Conservation (phyloP, 257 asterid genomes). For the Nicotiana sylvestris region DNA sequence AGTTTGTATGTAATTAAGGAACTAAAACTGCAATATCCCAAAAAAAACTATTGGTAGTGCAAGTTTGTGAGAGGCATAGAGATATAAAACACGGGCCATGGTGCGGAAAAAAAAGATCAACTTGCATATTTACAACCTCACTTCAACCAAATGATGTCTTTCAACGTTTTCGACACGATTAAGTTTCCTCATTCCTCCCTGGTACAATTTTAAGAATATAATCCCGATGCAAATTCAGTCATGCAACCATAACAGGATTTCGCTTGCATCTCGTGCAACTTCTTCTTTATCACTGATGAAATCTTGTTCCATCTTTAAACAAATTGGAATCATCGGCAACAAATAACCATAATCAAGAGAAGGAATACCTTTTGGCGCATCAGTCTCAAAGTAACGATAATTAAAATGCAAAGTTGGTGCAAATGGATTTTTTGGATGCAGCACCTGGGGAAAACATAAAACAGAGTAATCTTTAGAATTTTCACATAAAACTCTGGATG, state of each 20-base stretch:
- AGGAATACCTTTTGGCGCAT: conserved; percentile 74
- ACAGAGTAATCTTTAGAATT: background rate
- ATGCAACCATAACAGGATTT: background rate
- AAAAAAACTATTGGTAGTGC: background rate
- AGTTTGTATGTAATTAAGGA: background rate
- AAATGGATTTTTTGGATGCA: conserved; percentile 96
- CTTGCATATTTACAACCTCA: background rate
- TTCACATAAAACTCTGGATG: background rate
- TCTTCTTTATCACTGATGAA: background rate
- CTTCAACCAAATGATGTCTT: background rate
- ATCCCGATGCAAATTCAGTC: background rate
- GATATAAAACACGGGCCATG: background rate
- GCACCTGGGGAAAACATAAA: conserved; percentile 48
- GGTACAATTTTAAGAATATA: background rate
- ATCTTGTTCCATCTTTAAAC: background rate
- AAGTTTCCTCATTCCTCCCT: background rate
- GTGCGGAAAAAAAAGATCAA: background rate
- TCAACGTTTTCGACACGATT: background rate
- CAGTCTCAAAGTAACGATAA: conserved; percentile 94
- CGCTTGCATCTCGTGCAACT: background rate
- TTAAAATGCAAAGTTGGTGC: conserved; percentile 97
- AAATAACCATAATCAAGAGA: background rate
- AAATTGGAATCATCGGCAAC: background rate
- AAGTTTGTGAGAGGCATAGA: background rate
- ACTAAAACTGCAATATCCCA: background rate